Evolutionary conservation across 2,329 filamentous ascomycete genomes (phyloP).

Genomic region (Karstenula rhodostoma): DNA sequence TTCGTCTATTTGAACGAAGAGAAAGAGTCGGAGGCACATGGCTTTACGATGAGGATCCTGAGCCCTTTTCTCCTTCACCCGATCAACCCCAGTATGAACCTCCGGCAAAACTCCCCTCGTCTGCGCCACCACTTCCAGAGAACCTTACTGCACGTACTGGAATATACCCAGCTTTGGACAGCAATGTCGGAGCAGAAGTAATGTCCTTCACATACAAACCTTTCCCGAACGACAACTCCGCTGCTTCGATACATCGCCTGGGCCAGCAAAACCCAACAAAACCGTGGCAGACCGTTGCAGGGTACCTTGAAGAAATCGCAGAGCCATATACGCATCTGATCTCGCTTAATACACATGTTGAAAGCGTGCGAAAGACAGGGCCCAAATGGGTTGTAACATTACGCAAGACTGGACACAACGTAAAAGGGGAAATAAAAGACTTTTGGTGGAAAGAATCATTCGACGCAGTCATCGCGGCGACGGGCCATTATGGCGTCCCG

Average conservation of each 20-base stretch:
- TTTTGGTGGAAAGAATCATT: constrained; percentile 53
- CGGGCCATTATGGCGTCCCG: constrained; percentile 76
- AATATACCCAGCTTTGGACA: constrained; percentile 18
- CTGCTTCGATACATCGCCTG: constrained; percentile 15
- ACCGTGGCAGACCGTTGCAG: constrained; percentile 17
- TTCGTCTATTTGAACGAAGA: constrained; percentile 45
- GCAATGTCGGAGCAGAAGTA: constrained; percentile 17
- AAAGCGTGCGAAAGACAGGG: constrained; percentile 24
- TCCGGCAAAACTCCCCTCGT: constrained; percentile 14
- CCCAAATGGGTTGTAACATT: constrained; percentile 43
- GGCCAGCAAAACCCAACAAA: constrained; percentile 17
- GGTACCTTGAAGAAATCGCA: constrained; percentile 19
- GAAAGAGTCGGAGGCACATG: constrained; percentile 43
- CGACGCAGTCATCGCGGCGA: constrained; percentile 78
- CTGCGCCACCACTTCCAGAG: constrained; percentile 12
- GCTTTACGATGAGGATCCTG: constrained; percentile 37
- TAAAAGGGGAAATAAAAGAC: constrained; percentile 24
- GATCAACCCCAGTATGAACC: constrained; percentile 9
- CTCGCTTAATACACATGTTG: constrained; percentile 49
- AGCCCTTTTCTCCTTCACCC: constrained; percentile 28
- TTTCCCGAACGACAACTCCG: constrained; percentile 18
- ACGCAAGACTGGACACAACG: constrained; percentile 19
- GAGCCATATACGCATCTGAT: constrained; percentile 41
- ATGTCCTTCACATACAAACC: constrained; percentile 22
- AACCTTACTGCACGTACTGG: constrained; percentile 17